Base-by-base conservation (phyloP, 495 filamentous ascomycete species). In the Articulospora tetracladia region DNA sequence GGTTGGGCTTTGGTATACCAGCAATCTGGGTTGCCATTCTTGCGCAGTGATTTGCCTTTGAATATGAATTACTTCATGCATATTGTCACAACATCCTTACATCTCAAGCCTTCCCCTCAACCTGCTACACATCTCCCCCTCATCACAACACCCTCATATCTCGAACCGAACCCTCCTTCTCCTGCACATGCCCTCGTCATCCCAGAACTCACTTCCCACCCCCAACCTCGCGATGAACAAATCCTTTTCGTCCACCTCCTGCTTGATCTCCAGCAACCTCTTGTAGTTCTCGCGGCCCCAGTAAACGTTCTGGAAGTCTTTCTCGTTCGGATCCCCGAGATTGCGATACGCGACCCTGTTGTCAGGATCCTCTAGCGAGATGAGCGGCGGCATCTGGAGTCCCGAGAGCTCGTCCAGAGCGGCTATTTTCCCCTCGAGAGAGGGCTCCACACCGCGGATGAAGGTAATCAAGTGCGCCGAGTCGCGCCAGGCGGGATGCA, bases 181-280 rank as follows among this genome's bases (percentile, higher is more conserved):
- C 39, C 39, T 44, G n/a, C 39, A 44, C 39, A 44, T 44, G 8
- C 39, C 39, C 39, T 44, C 39, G 7, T 44, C 52, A 13, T 56
- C 15, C 83, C 83, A 87, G n/a, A 71, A 72, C 49, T 88, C 86
- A 60, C 81, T 84, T 1, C 86, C 85, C 1, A 89, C 86, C 10
- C 79, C 84, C 1, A 79, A 81, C 19, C 62, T 69, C 26, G 78
- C 85, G 70, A 82, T 89, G 50, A 89, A 81, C 1, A 88, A 65
- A 49, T 78, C 74, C 10, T 74, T 51, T 1, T 84, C 83, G 69
- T 90, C 86, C 17, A 81, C 76, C 57, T 75, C 71, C 51, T 75
- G 67, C 68, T 86, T 84, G 61, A 84, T 79, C 27, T 47, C 26
- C 11, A 71, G 53, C 57, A 83, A 67, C 15, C 75, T 68, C 7